Evolutionary conservation across 2,329 filamentous ascomycete genomes (phyloP), one percentile per base, ranked within the genome.

Genomic region (Botryotinia narcissicola): DNA sequence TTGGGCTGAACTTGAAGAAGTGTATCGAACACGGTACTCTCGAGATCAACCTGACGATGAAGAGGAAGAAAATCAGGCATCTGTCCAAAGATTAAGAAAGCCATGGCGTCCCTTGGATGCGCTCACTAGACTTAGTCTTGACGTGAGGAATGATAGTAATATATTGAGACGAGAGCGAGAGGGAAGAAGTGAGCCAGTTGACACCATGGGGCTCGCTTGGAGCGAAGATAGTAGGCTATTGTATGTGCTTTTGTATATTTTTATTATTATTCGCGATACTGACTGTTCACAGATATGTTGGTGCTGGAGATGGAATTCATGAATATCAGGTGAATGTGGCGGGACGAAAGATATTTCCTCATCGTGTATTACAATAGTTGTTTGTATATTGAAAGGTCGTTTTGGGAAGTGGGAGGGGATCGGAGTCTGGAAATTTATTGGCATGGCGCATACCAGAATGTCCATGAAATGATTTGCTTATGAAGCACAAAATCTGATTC

Each of bases 271-370:
- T 35, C 35, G 35, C 35, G 35, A 35, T 35, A 35, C 73, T 70
- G 74, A 78, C 35, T 1, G 48, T 73, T 48, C 22, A 57, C 37
- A 91, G 89, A 72, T 91, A 87, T 77, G 84, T 91, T 59, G 90
- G 87, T 32, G 87, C 89, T 48, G 90, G 93, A 79, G 90, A 93
- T 77, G 92, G 92, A 73, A 91, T 95, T 71, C 93, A 93, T 78
- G 91, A 94, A 82, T 89, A 93, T 78, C 87, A 86, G 48, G 86
- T 95, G 76, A 90, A 93, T 79, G 78, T 90, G 29, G 85, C 87
- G 67, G 85, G 84, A 73, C 86, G 92, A 74, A 92, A 89, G 81
- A 83, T 86, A 46, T 87, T 85, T 75, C 87, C 89, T 3, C 87
- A 86, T 75, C 82, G 89, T 75, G 83, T 84, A 61, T 82, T 88